Evolutionary conservation across 345 rosid species (phyloP), one percentile per base, ranked within the genome.

Genomic region (Brassica juncea): DNA sequence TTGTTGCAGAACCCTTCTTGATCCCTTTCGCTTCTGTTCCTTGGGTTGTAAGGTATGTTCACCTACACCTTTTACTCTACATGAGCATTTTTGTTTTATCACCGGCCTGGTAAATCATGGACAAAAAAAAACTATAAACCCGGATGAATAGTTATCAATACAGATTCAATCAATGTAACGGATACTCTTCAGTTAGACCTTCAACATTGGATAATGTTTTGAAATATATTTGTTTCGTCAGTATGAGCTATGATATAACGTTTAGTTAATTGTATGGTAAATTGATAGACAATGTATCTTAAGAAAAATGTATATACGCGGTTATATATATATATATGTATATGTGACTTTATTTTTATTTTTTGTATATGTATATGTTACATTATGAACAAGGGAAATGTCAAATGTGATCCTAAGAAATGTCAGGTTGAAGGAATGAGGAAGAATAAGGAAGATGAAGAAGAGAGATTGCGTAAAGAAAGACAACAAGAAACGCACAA

Each of bases 11-110:
- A 92, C 91, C 68, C 92, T 94, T 68, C 80, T 89, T 71, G 97
- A 94, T 79, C 86, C 93, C 1, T 88, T 90, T 79, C 93, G 96
- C 58, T 94, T 94, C 83, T 94, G 98, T 74, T 94, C 98, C 49
- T 83, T 94, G 88, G 98, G 98, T 52, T 93, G 98, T 68, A 93
- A 93, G 98, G 98, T 88, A 4, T 82, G 84, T 77, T 70, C 1
- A 16, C 37, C 35, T 70, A 37, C 52, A 49, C 37, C 37, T 49
- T 11, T 73, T 65, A 15, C 9, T 65, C 69, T 35, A 25, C 1
- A 57, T 54, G 59, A 5, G 8, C 58, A 52, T n/a, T 52, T 15
- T n/a, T 52, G 1, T 52, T 52, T 44, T 8, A 42, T 42, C 49
- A 42, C 49, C 49, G 49, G 49, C 14, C n/a, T 42, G 49, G 49